Conservation (phyloP, 441 rosid genomes). For the Mallotus japonicus region DNA sequence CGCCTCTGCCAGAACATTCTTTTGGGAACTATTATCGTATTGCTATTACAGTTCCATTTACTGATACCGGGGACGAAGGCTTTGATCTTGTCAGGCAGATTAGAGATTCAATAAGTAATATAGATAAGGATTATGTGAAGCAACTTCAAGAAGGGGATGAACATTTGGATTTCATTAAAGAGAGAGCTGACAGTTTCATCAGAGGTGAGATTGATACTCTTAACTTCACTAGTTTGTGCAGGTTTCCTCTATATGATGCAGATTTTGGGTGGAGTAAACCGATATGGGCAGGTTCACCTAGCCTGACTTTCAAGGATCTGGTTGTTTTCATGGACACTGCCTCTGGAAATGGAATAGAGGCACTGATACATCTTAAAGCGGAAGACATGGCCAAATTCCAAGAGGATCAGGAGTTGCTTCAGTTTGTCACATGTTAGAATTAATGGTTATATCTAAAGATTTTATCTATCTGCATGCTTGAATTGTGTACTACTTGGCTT, state of each 20-base stretch:
- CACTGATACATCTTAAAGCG: constrained; percentile 25
- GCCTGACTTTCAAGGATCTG: constrained; percentile 20
- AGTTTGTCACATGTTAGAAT: not conserved
- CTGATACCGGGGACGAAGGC: not conserved
- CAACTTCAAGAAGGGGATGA: constrained; percentile 14
- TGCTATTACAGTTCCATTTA: constrained; percentile 12
- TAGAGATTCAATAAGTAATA: constrained; percentile 18
- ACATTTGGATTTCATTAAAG: constrained; percentile 19
- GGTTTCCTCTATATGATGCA: constrained; percentile 24
- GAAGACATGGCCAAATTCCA: constrained; percentile 28
- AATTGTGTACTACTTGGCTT: too few relatives aligned
- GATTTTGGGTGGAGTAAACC: constrained; percentile 31
- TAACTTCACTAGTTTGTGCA: constrained; percentile 25
- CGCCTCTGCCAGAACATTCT: constrained; percentile 21
- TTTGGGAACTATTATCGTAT: constrained; percentile 25
- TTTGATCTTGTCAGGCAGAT: not conserved
- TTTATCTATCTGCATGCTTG: not conserved
- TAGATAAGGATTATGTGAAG: constrained; percentile 18
- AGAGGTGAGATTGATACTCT: constrained; percentile 19
- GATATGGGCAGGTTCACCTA: constrained; percentile 12
- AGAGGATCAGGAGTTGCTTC: constrained; percentile 17
- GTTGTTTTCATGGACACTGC: constrained; percentile 30
- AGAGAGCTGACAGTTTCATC: constrained; percentile 3
- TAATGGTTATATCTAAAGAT: not conserved
- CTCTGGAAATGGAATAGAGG: constrained; percentile 34